Conservation (phyloP, 2,329 filamentous ascomycete species). For the Stylonectria norvegica region DNA sequence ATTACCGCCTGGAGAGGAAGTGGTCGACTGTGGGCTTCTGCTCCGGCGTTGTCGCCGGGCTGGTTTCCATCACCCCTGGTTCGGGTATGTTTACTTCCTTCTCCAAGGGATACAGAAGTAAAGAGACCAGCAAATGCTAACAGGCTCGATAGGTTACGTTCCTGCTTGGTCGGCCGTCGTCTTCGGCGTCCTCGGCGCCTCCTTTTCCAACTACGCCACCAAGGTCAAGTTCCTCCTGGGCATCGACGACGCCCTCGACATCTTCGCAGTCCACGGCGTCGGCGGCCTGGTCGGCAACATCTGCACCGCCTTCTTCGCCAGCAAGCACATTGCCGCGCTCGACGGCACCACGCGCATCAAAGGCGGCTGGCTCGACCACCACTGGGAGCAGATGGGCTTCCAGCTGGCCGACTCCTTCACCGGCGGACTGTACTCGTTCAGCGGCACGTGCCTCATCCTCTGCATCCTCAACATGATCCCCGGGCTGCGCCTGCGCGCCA, state of each 20-base stretch:
- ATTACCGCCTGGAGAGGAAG: slow-evolving; percentile 84
- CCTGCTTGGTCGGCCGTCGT: slow-evolving; percentile 80
- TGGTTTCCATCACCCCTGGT: slow-evolving; percentile 85
- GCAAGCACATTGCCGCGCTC: slow-evolving; percentile 78
- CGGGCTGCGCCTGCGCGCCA: slow-evolving; percentile 68
- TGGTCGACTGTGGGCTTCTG: slow-evolving; percentile 94
- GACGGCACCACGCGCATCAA: slow-evolving; percentile 65
- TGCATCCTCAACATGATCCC: slow-evolving; percentile 78
- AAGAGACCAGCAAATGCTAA: no score
- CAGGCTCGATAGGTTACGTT: slow-evolving; percentile 56
- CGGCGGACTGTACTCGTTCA: slow-evolving; percentile 75
- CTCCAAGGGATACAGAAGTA: no score
- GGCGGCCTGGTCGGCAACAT: slow-evolving; percentile 78
- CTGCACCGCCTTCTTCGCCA: slow-evolving; percentile 77
- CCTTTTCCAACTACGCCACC: slow-evolving; percentile 82
- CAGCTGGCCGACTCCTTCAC: slow-evolving; percentile 78
- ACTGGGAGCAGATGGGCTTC: slow-evolving; percentile 81
- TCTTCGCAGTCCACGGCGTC: slow-evolving; percentile 78
- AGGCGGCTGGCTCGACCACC: slow-evolving; percentile 78
- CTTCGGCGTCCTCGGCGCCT: slow-evolving; percentile 72
- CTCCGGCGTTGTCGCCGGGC: slow-evolving; percentile 80
- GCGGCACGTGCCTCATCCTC: slow-evolving; percentile 72
- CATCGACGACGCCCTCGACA: slow-evolving; percentile 83
- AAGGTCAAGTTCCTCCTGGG: slow-evolving; percentile 82
- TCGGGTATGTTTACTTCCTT: slow-evolving; percentile 65